Evolutionary conservation across 2,329 filamentous ascomycete genomes (phyloP).

Genomic region (Cercospora brassicicola): DNA sequence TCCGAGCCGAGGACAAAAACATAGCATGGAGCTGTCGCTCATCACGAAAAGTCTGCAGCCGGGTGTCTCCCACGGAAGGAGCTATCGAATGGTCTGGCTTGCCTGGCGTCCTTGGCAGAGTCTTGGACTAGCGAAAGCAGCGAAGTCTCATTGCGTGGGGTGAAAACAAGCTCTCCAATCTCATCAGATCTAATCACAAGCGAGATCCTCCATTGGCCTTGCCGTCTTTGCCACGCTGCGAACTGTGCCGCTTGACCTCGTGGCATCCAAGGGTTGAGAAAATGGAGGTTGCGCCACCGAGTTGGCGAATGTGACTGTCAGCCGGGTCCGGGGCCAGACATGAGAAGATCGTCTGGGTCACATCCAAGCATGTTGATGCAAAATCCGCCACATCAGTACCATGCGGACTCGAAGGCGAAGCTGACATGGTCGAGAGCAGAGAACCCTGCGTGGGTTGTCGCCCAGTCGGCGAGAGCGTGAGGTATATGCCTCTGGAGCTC

Average conservation of each 20-base stretch:
- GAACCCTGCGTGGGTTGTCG: background rate
- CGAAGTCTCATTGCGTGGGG: slow-evolving; percentile 4
- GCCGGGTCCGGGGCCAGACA: background rate
- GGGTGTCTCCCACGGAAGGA: background rate
- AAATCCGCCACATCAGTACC: background rate
- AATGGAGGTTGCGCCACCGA: slow-evolving; percentile 1
- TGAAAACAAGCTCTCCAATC: slow-evolving; percentile 10
- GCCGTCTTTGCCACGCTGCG: background rate
- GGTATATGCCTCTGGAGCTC: background rate
- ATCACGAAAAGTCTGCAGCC: background rate
- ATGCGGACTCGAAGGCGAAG: background rate
- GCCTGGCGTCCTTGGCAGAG: slow-evolving; percentile 2
- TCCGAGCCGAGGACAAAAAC: background rate
- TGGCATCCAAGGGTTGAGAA: background rate
- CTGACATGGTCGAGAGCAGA: background rate
- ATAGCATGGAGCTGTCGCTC: background rate
- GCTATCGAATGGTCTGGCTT: slow-evolving; percentile 7
- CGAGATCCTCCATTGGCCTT: slow-evolving; percentile 11
- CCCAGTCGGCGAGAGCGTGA: background rate
- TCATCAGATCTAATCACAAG: slow-evolving; percentile 14
- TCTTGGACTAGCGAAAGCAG: background rate
- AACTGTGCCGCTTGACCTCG: slow-evolving; percentile 1
- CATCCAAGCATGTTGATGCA: background rate
- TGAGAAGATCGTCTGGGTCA: background rate
- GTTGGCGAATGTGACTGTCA: background rate